Evolutionary conservation across 768 basidiomycete species (phyloP).

Genomic region (Calocybe cyanea): DNA sequence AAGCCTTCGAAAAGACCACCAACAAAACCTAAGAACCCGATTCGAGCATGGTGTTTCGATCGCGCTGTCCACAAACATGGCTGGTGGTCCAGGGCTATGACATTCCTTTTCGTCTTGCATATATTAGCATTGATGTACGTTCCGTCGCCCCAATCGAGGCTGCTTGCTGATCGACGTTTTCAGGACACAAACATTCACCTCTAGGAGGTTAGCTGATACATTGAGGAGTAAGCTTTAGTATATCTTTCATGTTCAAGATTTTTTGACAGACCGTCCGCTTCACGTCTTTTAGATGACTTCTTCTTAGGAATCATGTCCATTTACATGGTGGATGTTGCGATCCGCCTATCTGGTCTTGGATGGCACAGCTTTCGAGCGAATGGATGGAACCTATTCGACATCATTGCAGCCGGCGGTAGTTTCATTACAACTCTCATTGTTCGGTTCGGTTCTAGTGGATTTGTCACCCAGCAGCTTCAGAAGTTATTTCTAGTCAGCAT

Average conservation of each 20-base stretch:
- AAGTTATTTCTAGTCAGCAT: slow-evolving; percentile 93
- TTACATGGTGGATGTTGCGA: slow-evolving; percentile 71
- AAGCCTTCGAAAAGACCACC: slow-evolving; percentile 81
- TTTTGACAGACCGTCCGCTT: too few relatives aligned
- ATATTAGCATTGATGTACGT: slow-evolving; percentile 80
- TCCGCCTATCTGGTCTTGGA: slow-evolving; percentile 84
- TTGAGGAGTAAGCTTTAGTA: slow-evolving; percentile 58
- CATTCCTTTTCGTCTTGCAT: slow-evolving; percentile 73
- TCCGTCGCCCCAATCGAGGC: background rate
- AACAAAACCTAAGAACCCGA: slow-evolving; percentile 42
- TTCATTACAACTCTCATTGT: slow-evolving; percentile 80
- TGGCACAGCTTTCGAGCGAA: slow-evolving; percentile 81
- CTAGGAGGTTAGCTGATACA: slow-evolving; percentile 43
- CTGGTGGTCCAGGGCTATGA: slow-evolving; percentile 85
- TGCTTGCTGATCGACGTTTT: slow-evolving; percentile 5
- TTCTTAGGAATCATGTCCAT: slow-evolving; percentile 71
- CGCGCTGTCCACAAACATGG: slow-evolving; percentile 90
- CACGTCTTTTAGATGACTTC: slow-evolving; percentile 53
- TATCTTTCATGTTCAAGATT: too few relatives aligned
- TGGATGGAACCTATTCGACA: slow-evolving; percentile 93
- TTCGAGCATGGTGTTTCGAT: slow-evolving; percentile 88
- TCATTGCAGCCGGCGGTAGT: slow-evolving; percentile 75
- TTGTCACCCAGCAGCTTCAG: slow-evolving; percentile 63
- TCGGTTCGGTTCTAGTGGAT: slow-evolving; percentile 47
- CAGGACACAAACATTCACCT: slow-evolving; percentile 79